Evolutionary conservation across 768 basidiomycete genomes (phyloP).

Genomic region (Auriscalpium orientale): DNA sequence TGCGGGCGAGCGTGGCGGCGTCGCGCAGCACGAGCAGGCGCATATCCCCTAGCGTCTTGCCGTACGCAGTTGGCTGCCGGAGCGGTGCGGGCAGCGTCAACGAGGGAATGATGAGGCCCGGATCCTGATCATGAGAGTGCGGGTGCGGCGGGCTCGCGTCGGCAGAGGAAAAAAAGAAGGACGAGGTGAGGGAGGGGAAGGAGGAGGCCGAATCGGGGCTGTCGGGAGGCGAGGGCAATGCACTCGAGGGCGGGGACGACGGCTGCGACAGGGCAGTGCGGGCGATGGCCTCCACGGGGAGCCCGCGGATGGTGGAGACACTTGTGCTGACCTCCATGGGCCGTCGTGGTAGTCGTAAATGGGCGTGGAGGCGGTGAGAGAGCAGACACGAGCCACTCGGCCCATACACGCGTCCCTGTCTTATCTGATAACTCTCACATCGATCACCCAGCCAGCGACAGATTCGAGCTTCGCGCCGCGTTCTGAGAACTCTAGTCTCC

Average conservation of each 20-base stretch:
- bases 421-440: too few relatives aligned
- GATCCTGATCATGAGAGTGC: constrained; percentile 34
- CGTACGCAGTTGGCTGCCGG: constrained; percentile 57
- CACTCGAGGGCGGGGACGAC: constrained; percentile 38
- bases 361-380: too few relatives aligned
- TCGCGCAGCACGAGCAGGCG: constrained; percentile 49
- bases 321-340: constrained; percentile 4
- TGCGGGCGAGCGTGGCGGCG: constrained; percentile 36
- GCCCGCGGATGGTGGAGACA: constrained; percentile 9
- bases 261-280: constrained; percentile 28
- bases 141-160: constrained; percentile 58
- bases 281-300: not conserved
- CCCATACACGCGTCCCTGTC: too few relatives aligned
- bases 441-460: too few relatives aligned
- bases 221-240: constrained; percentile 49
- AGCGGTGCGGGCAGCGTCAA: constrained; percentile 54
- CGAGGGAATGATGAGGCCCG: constrained; percentile 64
- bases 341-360: too few relatives aligned
- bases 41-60: constrained; percentile 59
- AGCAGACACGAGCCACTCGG: too few relatives aligned
- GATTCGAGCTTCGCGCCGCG: too few relatives aligned
- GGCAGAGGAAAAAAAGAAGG: constrained; percentile 73
- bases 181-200: constrained; percentile 63
- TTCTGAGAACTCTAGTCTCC: too few relatives aligned
- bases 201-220: constrained; percentile 64